These are phyloP conservation scores for Cystoisospora suis DNA, from an alignment of 169 alveolate species.

Conservation along the genomic window DNA sequence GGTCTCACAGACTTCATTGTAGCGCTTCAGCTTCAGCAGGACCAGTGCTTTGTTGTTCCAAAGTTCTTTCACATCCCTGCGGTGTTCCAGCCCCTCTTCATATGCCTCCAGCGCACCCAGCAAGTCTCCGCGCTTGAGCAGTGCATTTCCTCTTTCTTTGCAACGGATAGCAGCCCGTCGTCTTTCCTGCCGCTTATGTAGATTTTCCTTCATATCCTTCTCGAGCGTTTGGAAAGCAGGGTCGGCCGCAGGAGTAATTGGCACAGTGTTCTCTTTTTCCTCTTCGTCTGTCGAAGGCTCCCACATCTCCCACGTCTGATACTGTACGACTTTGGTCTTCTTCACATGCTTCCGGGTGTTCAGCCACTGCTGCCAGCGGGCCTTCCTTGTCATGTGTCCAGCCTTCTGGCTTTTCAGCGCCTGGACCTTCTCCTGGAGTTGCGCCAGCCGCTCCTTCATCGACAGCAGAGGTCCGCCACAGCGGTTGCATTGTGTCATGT, in stretches of 20 bases:
- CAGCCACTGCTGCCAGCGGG: constrained; percentile 86
- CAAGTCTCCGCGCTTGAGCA: constrained; percentile 79
- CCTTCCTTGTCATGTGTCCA: constrained; percentile 78
- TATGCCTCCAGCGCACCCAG: constrained; percentile 84
- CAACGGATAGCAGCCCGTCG: constrained; percentile 79
- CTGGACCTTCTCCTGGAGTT: constrained; percentile 72
- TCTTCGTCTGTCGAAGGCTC: constrained; percentile 82
- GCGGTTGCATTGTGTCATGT: not conserved
- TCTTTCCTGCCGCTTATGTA: constrained; percentile 74
- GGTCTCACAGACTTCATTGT: not conserved
- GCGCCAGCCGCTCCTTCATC: not conserved
- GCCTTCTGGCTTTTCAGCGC: constrained; percentile 74
- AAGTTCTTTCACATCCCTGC: constrained; percentile 79
- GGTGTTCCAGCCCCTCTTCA: constrained; percentile 81
- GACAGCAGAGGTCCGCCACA: constrained; percentile 3
- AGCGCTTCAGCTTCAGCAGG: constrained; percentile 67
- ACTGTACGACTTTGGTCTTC: constrained; percentile 80
- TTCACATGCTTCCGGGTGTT: constrained; percentile 83
- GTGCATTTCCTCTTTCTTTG: constrained; percentile 82
- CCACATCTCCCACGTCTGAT: constrained; percentile 86
- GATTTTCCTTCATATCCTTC: constrained; percentile 81
- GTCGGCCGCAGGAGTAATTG: constrained; percentile 85
- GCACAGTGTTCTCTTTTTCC: constrained; percentile 76
- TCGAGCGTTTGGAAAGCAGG: constrained; percentile 89
- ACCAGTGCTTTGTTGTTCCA: constrained; percentile 89